These are phyloP conservation scores for Phaffomyces thermotolerans DNA, from an alignment of 805 yeast species.

Conservation along the genomic window DNA sequence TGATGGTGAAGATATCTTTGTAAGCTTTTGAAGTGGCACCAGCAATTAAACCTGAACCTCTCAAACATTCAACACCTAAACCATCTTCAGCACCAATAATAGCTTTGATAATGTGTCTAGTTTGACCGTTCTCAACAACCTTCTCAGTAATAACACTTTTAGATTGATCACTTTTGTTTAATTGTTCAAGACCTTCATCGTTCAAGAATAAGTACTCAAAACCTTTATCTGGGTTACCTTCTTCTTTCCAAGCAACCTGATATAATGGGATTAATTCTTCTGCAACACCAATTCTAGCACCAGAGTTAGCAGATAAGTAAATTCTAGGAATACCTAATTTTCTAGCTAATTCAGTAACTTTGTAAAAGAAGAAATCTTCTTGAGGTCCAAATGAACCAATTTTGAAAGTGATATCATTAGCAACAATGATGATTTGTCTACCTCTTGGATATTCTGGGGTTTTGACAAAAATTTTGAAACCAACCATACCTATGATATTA, in stretches of 20 bases:
- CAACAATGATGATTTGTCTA: slow-evolving; percentile 85
- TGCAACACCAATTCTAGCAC: slow-evolving; percentile 98
- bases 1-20: slow-evolving; percentile 93
- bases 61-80: slow-evolving; percentile 95
- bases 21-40: slow-evolving; percentile 98
- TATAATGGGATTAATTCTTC: slow-evolving; percentile 87
- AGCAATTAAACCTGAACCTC: slow-evolving; percentile 97
- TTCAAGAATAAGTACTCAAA: slow-evolving; percentile 82
- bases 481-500: slow-evolving; percentile 95
- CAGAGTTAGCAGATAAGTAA: slow-evolving; percentile 95
- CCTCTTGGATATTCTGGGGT: slow-evolving; percentile 98
- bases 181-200: slow-evolving; percentile 49
- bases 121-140: slow-evolving; percentile 78
- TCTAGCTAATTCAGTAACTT: slow-evolving; percentile 89
- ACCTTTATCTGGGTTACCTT: slow-evolving; percentile 70
- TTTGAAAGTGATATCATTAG: slow-evolving; percentile 95
- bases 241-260: slow-evolving; percentile 90
- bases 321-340: slow-evolving; percentile 89
- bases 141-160: slow-evolving; percentile 67
- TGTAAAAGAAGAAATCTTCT: slow-evolving; percentile 88
- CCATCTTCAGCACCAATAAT: slow-evolving; percentile 94
- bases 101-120: slow-evolving; percentile 71
- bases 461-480: slow-evolving; percentile 81
- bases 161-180: slow-evolving; percentile 54
- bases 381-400: slow-evolving; percentile 98